Evolutionary conservation across 257 asterid species (phyloP).

Genomic region (Gentiana macrophylla): DNA sequence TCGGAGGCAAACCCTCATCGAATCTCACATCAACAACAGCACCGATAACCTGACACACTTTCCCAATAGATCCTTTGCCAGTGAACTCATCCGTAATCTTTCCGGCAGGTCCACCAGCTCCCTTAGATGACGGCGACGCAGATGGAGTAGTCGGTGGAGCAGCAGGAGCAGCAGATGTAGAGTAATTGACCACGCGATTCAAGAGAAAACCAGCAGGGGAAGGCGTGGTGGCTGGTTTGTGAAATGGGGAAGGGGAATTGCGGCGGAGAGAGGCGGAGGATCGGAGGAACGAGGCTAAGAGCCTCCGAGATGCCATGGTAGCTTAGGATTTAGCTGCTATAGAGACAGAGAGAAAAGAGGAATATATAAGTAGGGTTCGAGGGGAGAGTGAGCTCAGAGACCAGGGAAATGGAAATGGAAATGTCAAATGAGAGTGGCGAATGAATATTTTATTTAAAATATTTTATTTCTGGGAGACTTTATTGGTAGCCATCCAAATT

Average conservation of each 20-base stretch:
- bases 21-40: constrained; percentile 2
- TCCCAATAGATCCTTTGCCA: not conserved
- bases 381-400: too few relatives aligned
- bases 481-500: too few relatives aligned
- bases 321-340: too few relatives aligned
- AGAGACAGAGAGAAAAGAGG: too few relatives aligned
- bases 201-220: not conserved
- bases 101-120: not conserved
- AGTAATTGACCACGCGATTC: not conserved
- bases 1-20: constrained; percentile 3
- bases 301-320: constrained; percentile 2
- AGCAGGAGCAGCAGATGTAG: not conserved
- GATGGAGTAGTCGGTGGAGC: not conserved
- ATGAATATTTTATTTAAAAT: too few relatives aligned
- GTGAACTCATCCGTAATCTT: not conserved
- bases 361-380: too few relatives aligned
- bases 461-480: too few relatives aligned
- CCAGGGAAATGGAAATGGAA: too few relatives aligned
- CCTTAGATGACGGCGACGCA: not conserved
- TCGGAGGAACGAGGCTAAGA: not conserved
- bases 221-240: not conserved
- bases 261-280: not conserved
- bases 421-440: too few relatives aligned
- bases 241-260: not conserved
- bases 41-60: constrained; percentile 3